Evolutionary conservation across 2,329 filamentous ascomycete genomes (phyloP), one percentile per base, ranked within the genome.

Genomic region (Pestalotiopsis sp.): DNA sequence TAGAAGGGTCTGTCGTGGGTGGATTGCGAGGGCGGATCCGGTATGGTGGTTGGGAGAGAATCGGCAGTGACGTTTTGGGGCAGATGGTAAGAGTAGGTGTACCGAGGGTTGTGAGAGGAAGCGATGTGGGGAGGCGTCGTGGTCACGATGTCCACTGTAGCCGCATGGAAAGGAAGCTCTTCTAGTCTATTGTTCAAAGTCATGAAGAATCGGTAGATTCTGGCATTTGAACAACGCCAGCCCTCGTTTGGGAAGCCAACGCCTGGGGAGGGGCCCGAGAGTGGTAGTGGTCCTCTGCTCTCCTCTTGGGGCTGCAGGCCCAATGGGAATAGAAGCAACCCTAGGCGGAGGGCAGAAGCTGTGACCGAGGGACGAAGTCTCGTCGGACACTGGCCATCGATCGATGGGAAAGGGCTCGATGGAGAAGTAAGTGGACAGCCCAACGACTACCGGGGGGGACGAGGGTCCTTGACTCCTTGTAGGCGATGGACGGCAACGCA

Each of bases 111-210:
- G 31, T 36, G 69, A 70, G 73, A 69, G 40, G 70, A 74, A 71
- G 59, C 65, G 65, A 45, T 66, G 27, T 20, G 31, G 65, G 52
- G 41, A 60, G 65, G 36, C 20, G 65, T 41, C 38, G 65, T 25
- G 25, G 65, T 60, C 61, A 73, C 69, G 58, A 69, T 71, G 66
- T 72, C 72, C 66, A 65, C 75, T 68, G 72, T 66, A 68, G 68
- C 67, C 72, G 70, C 65, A 73, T 73, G 69, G 71, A 70, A 70
- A 69, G 71, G 70, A 72, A 71, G 68, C 65, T 73, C 73, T 58
- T 73, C 74, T 67, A 67, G 69, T 64, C 72, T 72, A 68, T 72
- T 73, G 72, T 74, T 72, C 68, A 72, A 68, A 74, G 75, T 78
- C 77, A 78, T 78, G 74, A 77, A 77, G 75, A 68, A 71, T 67